phyloP scores from a whole-genome alignment of 202 grass and related monocot genomes.

The Hordeum pubiflorum region DNA sequence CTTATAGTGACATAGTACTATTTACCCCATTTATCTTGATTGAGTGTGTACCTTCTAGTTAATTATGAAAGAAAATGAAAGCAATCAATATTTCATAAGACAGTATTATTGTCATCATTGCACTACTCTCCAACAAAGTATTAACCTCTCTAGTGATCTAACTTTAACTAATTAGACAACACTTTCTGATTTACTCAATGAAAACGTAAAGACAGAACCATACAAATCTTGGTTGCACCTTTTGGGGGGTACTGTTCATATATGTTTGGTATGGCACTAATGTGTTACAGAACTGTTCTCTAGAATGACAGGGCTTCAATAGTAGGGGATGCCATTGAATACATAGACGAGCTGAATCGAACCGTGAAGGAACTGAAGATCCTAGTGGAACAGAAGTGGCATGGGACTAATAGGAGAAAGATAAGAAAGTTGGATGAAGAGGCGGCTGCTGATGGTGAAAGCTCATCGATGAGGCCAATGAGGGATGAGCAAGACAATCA shows the following conservation, averaged over 20 bases:
- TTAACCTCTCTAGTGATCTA: neutral
- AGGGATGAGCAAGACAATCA: conserved; percentile 43
- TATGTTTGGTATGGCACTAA: conserved; percentile 21
- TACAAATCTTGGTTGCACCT: neutral
- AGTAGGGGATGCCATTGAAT: conserved; percentile 73
- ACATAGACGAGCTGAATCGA: conserved; percentile 75
- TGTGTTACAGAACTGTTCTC: neutral
- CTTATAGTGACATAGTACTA: neutral
- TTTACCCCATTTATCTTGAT: neutral
- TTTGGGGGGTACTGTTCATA: neutral
- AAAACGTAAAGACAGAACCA: neutral
- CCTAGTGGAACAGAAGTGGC: conserved; percentile 64
- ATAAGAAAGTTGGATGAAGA: conserved; percentile 53
- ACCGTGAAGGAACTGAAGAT: conserved; percentile 71
- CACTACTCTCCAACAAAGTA: neutral
- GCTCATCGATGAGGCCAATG: conserved; percentile 45
- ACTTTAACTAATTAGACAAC: neutral
- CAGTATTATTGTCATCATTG: neutral
- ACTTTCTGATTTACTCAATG: neutral
- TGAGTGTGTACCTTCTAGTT: neutral
- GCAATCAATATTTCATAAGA: neutral
- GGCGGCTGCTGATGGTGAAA: conserved; percentile 49
- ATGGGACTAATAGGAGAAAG: conserved; percentile 40
- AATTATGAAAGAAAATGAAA: neutral
- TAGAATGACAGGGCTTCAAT: conserved; percentile 79